Conservation (phyloP, 2,329 filamentous ascomycete species). For the Daldinia sp. region DNA sequence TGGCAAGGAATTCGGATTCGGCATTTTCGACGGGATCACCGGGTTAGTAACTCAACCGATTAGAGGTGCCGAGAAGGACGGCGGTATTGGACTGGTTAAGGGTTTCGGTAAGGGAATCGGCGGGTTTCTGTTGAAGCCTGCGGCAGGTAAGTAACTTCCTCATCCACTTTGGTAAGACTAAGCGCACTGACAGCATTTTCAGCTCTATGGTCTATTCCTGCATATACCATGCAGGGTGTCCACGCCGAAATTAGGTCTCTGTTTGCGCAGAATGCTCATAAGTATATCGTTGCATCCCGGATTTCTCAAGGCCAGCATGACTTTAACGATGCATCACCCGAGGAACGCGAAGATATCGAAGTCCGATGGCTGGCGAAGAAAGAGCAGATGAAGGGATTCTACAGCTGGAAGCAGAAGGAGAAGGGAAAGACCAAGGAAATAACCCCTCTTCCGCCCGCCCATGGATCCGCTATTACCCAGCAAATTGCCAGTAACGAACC, state of each 20-base stretch:
- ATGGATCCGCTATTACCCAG: slow-evolving; percentile 39
- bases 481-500: slow-evolving; percentile 41
- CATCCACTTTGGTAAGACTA: not conserved
- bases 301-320: slow-evolving; percentile 81
- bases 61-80: slow-evolving; percentile 75
- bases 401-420: slow-evolving; percentile 64
- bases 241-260: slow-evolving; percentile 80
- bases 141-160: slow-evolving; percentile 69
- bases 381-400: slow-evolving; percentile 70
- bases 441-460: slow-evolving; percentile 42
- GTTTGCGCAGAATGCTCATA: slow-evolving; percentile 77
- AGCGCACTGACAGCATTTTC: slow-evolving; percentile 30
- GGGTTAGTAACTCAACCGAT: slow-evolving; percentile 84
- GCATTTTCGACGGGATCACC: slow-evolving; percentile 84
- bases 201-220: slow-evolving; percentile 78
- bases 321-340: slow-evolving; percentile 62
- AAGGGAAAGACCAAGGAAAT: slow-evolving; percentile 54
- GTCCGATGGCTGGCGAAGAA: slow-evolving; percentile 72
- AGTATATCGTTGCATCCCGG: slow-evolving; percentile 82
- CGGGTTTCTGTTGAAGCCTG: slow-evolving; percentile 84
- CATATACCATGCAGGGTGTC: slow-evolving; percentile 85
- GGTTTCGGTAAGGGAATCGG: slow-evolving; percentile 86
- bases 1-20: slow-evolving; percentile 80
- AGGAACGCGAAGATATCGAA: slow-evolving; percentile 74
- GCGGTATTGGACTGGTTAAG: slow-evolving; percentile 75